Base-by-base conservation (phyloP, 2,329 filamentous ascomycete genomes). In the Trichoderma cornu-damae region DNA sequence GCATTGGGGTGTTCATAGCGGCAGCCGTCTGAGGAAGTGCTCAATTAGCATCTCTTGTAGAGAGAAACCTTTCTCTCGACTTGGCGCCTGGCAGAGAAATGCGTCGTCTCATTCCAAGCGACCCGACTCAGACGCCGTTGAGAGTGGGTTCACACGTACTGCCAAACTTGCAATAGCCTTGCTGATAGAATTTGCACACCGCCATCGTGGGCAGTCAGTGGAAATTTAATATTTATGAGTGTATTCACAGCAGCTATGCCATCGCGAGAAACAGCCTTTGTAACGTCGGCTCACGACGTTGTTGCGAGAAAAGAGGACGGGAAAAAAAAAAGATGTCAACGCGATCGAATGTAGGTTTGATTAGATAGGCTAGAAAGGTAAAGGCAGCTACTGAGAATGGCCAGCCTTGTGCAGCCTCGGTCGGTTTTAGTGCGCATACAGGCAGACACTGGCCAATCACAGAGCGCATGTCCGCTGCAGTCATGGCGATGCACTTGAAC, bases 111-210 rank as follows among this genome's bases (percentile, higher is more conserved):
- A n/a, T 30, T 16, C 24, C 22, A 46, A 30, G 24, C 14, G 26
- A 46, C 11, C n/a, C 12, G n/a, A 6, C 24, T 30, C n/a, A 11
- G 24, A 46, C 14, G n/a, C 16, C 22, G 16, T 12, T n/a, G 12
- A 12, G 11, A 22, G 9, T 16, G 40, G 52, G 52, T 47, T 64
- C 32, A 72, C 32, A 72, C 77, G 48, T 72, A 81, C 79, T 73
- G 67, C 79, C 79, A 64, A 71, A 78, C 59, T 72, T 77, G 75
- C 79, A 82, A 67, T 73, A 73, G 57, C 79, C 79, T 66, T 79
- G 76, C 70, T 75, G 70, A 60, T 67, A 81, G 68, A 75, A 81
- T 66, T 71, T 73, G 70, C 78, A 81, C 55, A 80, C 59, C 22
- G 69, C 60, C 74, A 76, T 76, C 30, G 55, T 67, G 63, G 40